phyloP scores from a whole-genome alignment of 2,329 filamentous ascomycete genomes.

The Capronia coronata region DNA sequence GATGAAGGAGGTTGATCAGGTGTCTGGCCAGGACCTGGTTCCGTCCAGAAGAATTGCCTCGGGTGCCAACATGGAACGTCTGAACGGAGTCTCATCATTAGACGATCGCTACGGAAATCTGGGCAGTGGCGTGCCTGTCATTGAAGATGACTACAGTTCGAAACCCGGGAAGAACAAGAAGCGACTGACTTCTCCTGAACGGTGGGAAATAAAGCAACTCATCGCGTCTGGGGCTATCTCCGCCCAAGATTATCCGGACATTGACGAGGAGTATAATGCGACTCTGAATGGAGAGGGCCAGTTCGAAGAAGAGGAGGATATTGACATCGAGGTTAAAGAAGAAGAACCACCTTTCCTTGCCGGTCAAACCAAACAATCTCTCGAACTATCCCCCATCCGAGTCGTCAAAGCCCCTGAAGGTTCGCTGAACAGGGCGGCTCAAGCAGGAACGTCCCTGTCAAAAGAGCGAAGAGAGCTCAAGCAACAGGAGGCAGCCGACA shows the following conservation, averaged over 20 bases:
- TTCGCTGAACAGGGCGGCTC: slow-evolving; percentile 93
- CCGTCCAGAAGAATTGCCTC: slow-evolving; percentile 74
- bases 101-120: slow-evolving; percentile 55
- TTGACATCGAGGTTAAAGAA: slow-evolving; percentile 93
- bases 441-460: slow-evolving; percentile 80
- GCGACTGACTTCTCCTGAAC: slow-evolving; percentile 88
- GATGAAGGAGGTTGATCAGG: slow-evolving; percentile 96
- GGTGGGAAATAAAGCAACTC: slow-evolving; percentile 95
- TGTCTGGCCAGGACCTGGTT: slow-evolving; percentile 73
- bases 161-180: slow-evolving; percentile 65
- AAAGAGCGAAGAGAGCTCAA: slow-evolving; percentile 85
- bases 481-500: slow-evolving; percentile 78
- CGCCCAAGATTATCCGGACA: slow-evolving; percentile 85
- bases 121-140: slow-evolving; percentile 52
- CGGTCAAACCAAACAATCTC: slow-evolving; percentile 91
- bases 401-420: slow-evolving; percentile 97
- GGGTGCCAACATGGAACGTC: slow-evolving; percentile 78
- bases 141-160: slow-evolving; percentile 54
- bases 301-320: slow-evolving; percentile 76
- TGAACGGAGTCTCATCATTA: slow-evolving; percentile 58
- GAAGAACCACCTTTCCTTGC: slow-evolving; percentile 94
- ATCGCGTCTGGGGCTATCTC: slow-evolving; percentile 93
- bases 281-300: slow-evolving; percentile 80
- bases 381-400: slow-evolving; percentile 90
- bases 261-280: slow-evolving; percentile 88